Conservation (phyloP, 140 eudicot genomes). For the Anethum foeniculum region DNA sequence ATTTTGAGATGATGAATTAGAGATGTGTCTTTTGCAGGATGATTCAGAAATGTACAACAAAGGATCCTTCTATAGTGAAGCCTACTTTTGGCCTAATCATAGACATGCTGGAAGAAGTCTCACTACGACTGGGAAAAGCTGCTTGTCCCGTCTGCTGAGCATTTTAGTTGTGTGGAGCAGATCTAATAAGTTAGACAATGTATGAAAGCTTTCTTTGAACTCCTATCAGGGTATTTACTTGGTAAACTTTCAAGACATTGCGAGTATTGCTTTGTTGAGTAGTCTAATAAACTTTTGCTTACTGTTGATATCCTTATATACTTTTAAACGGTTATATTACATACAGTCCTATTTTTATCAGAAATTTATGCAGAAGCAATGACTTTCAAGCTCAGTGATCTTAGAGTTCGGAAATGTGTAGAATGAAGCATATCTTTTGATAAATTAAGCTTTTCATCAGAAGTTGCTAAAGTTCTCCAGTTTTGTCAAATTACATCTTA, state of each 20-base stretch:
- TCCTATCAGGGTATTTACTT: neutral
- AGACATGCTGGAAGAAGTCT: slow-evolving; percentile 50
- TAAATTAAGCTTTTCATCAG: neutral
- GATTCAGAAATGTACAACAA: slow-evolving; percentile 40
- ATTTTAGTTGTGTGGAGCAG: neutral
- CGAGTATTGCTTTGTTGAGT: neutral
- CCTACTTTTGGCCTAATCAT: slow-evolving; percentile 36
- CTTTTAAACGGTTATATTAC: neutral
- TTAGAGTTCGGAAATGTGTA: neutral
- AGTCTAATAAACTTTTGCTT: neutral
- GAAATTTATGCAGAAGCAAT: neutral
- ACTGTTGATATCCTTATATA: neutral
- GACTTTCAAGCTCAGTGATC: neutral
- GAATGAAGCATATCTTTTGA: neutral
- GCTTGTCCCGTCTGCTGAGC: slow-evolving; percentile 42
- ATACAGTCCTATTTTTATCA: neutral
- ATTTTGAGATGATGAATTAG: neutral
- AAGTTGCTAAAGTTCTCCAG: neutral
- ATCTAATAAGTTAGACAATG: neutral
- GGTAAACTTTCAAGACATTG: neutral
- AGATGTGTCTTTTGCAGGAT: slow-evolving; percentile 21
- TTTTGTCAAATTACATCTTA: no score
- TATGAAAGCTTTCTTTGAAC: neutral
- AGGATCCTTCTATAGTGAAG: slow-evolving; percentile 20
- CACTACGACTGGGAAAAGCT: slow-evolving; percentile 23